A percentile compares a stretch with the other conserved stretches of the same genome.
Evolutionary conservation across 805 yeast species (phyloP).

Genomic region (Isabelozyma heimii): DNA sequence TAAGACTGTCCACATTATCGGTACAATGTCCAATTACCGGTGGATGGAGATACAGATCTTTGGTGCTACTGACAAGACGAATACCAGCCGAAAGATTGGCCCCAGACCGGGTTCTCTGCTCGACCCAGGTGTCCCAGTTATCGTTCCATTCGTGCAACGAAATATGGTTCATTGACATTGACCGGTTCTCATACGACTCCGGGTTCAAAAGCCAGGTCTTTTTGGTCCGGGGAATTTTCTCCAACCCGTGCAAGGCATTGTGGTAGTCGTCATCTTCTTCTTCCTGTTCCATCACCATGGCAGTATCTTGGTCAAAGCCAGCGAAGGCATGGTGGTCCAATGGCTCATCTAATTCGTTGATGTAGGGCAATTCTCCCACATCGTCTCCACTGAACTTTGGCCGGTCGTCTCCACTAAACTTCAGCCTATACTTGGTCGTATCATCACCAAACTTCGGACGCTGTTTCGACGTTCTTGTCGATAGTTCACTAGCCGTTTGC

Average conservation of each 20-base stretch:
- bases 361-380: constrained; percentile 14
- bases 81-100: constrained; percentile 17
- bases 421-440: neutral
- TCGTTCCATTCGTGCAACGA: constrained; percentile 33
- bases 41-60: constrained; percentile 3
- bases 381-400: neutral
- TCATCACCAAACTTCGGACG: too few species aligned
- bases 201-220: neutral
- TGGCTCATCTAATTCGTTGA: constrained; percentile 22
- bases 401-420: neutral
- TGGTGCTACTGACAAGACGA: constrained; percentile 16
- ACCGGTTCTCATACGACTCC: neutral
- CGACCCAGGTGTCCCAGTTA: constrained; percentile 20
- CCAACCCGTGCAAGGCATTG: constrained; percentile 21
- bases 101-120: constrained; percentile 18
- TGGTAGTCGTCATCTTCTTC: constrained; percentile 10
- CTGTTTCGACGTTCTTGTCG: too few species aligned
- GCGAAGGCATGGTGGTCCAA: constrained; percentile 14
- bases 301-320: constrained; percentile 22
- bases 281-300: constrained; percentile 1
- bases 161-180: constrained; percentile 12
- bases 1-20: constrained; percentile 26
- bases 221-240: constrained; percentile 19
- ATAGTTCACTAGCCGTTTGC: neutral
- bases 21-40: constrained; percentile 7